Evolutionary conservation across 768 basidiomycete genomes (phyloP).

Genomic region (Gymnopilus dilepis): DNA sequence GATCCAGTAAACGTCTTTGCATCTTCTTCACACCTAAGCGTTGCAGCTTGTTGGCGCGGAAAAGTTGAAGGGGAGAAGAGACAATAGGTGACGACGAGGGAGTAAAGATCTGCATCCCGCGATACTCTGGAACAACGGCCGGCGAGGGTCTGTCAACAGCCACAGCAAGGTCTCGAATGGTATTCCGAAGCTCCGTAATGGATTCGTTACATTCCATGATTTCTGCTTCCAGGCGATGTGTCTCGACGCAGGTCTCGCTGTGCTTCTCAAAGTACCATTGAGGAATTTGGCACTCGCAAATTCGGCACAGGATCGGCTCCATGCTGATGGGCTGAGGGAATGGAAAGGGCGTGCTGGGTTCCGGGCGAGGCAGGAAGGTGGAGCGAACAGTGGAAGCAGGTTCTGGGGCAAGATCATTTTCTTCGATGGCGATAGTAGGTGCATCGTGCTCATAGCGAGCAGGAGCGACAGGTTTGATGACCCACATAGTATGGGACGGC

Average conservation of each 20-base stretch:
- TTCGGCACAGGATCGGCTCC: constrained; percentile 90
- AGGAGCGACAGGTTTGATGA: constrained; percentile 80
- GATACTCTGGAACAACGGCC: constrained; percentile 76
- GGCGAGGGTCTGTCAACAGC: constrained; percentile 79
- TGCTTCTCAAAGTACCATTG: constrained; percentile 99
- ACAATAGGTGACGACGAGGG: constrained; percentile 75
- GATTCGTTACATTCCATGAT: constrained; percentile 94
- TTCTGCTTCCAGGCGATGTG: constrained; percentile 94
- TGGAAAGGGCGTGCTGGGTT: constrained; percentile 73
- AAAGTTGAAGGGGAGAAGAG: constrained; percentile 77
- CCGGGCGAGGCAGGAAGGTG: constrained; percentile 40
- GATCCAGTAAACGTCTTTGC: constrained; percentile 81
- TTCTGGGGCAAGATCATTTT: constrained; percentile 48
- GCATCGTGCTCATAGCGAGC: constrained; percentile 72
- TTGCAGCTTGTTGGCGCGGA: constrained; percentile 80
- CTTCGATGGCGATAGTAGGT: constrained; percentile 63
- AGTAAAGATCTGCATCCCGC: constrained; percentile 83
- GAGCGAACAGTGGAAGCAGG: constrained; percentile 46
- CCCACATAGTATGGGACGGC: constrained; percentile 98
- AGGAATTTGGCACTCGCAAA: constrained; percentile 95
- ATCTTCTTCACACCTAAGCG: constrained; percentile 80
- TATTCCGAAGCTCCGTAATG: constrained; percentile 83
- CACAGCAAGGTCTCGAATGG: constrained; percentile 78
- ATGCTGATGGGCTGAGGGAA: constrained; percentile 79
- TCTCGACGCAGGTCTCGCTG: constrained; percentile 97